A percentile compares a stretch with the other conserved stretches of the same genome.
These are phyloP conservation scores for Candida sithepensis DNA, from an alignment of 805 yeast species.

Conservation along the genomic window DNA sequence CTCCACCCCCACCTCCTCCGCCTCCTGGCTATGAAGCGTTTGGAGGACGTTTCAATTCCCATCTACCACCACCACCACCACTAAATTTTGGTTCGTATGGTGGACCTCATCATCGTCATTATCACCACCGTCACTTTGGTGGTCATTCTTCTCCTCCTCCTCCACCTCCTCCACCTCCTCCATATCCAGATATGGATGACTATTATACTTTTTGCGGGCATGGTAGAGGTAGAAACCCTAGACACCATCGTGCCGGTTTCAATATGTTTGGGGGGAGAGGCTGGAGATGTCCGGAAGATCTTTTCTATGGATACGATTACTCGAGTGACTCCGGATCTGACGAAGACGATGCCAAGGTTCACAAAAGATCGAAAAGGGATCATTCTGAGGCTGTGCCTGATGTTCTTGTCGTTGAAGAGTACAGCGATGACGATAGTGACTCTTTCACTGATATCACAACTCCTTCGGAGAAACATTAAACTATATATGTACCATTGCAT, in stretches of 20 bases:
- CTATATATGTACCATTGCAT: background rate
- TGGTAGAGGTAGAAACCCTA: background rate
- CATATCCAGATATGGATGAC: background rate
- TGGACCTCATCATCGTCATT: background rate
- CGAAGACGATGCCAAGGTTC: background rate
- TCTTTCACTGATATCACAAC: background rate
- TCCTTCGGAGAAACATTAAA: background rate
- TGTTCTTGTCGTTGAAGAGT: background rate
- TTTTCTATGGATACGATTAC: background rate
- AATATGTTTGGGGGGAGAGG: background rate
- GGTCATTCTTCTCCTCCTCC: background rate
- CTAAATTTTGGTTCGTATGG: background rate
- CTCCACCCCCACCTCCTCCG: background rate
- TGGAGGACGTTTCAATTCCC: background rate
- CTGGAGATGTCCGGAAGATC: background rate
- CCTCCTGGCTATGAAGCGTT: background rate
- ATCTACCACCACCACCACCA: background rate
- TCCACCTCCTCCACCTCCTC: background rate
- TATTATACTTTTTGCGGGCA: background rate
- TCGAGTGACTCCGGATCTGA: background rate
- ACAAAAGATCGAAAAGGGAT: background rate
- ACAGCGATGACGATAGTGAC: background rate
- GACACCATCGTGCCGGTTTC: background rate
- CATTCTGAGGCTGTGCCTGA: background rate
- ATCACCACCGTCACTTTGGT: background rate